phyloP scores from a whole-genome alignment of 2,329 filamentous ascomycete species.

The Neonectria faginata region DNA sequence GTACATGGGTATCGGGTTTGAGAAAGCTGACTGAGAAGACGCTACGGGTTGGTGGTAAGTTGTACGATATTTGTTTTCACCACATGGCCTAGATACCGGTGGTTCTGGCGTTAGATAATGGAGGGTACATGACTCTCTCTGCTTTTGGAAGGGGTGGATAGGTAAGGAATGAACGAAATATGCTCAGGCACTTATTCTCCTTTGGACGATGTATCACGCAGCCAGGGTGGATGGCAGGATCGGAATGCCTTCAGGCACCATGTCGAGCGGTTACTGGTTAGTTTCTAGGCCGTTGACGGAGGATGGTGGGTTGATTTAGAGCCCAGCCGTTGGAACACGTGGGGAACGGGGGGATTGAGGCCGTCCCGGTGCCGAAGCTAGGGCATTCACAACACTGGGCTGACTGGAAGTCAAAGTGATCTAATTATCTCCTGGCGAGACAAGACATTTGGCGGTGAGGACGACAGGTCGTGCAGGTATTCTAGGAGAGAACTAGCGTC shows the following conservation, averaged over 20 bases:
- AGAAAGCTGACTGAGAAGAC: too few species aligned
- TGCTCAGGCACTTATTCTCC: background rate
- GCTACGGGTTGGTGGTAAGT: background rate
- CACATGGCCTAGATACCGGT: background rate
- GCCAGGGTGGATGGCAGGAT: background rate
- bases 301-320: constrained; percentile 9
- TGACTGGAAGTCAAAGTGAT: background rate
- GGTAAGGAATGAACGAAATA: background rate
- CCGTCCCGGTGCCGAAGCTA: background rate
- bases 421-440: background rate
- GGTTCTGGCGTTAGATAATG: background rate
- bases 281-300: background rate
- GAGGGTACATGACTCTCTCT: background rate
- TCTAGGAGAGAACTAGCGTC: constrained; percentile 12
- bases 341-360: constrained; percentile 14
- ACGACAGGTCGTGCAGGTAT: constrained; percentile 2
- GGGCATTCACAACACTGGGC: constrained; percentile 11
- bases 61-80: background rate
- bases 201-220: background rate
- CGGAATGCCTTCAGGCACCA: background rate
- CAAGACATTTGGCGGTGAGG: constrained; percentile 22
- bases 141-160: background rate
- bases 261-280: background rate
- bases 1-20: constrained; percentile 11
- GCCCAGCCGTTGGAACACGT: constrained; percentile 35